phyloP scores from a whole-genome alignment of 768 basidiomycete species.

The Paxillus involutus region DNA sequence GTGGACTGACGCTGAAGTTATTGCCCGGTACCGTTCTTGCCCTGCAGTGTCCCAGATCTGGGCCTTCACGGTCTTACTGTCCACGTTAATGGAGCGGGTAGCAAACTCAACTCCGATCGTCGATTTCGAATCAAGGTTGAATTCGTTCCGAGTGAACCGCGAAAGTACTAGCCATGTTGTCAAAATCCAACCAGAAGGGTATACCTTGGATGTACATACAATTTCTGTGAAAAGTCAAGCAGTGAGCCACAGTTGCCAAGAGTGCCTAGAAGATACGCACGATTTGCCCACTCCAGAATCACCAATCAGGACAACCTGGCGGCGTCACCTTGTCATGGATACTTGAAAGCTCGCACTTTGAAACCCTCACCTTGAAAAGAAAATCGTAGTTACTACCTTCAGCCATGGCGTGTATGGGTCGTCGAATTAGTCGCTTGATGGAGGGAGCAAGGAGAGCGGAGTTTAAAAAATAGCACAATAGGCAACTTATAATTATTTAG shows the following conservation, averaged over 20 bases:
- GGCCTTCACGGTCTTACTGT: constrained; percentile 95
- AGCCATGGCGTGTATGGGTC: constrained; percentile 52
- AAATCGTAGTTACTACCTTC: constrained; percentile 98
- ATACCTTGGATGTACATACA: constrained; percentile 22
- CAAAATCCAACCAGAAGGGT: background rate
- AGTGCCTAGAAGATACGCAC: constrained; percentile 55
- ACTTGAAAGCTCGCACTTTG: background rate
- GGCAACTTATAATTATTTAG: no score
- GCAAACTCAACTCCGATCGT: constrained; percentile 99
- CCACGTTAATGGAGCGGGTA: constrained; percentile 92
- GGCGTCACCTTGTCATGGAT: constrained; percentile 1
- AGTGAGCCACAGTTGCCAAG: background rate
- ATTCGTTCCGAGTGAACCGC: constrained; percentile 99
- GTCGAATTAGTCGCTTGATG: constrained; percentile 7
- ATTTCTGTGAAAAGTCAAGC: constrained; percentile 26
- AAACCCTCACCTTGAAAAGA: constrained; percentile 87
- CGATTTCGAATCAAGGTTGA: constrained; percentile 98
- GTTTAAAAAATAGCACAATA: constrained; percentile 21
- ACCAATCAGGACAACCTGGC: constrained; percentile 95
- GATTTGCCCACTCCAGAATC: constrained; percentile 99
- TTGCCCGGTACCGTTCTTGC: constrained; percentile 96
- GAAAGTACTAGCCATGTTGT: constrained; percentile 75
- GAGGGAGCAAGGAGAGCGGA: constrained; percentile 21
- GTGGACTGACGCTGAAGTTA: constrained; percentile 83
- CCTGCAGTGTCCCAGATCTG: constrained; percentile 99